A percentile compares a stretch with the other conserved stretches of the same genome.
Conservation (phyloP, 2,329 filamentous ascomycete genomes). For the Diaporthe australafricana region DNA sequence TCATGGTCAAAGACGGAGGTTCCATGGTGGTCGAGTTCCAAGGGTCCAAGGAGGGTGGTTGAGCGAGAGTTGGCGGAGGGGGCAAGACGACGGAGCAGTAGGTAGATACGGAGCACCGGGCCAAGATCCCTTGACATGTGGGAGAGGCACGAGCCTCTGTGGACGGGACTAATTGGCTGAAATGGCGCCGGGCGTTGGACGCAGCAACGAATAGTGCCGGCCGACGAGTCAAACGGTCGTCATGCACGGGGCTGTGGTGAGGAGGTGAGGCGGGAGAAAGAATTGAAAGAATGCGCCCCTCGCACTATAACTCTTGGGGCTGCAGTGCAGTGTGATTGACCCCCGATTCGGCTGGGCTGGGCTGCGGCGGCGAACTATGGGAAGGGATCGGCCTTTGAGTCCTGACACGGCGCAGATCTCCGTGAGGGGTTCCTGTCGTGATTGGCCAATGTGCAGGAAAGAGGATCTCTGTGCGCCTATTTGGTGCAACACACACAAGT, state of each 20-base stretch:
- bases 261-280: constrained; percentile 3
- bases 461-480: neutral
- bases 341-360: constrained; percentile 3
- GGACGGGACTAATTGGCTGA: constrained; percentile 10
- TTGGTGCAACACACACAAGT: constrained; percentile 2
- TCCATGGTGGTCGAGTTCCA: constrained; percentile 14
- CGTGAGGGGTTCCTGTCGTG: neutral
- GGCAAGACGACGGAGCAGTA: neutral
- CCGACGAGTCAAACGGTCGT: neutral
- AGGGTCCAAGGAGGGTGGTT: neutral
- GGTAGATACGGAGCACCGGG: neutral
- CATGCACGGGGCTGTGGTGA: neutral
- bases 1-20: constrained; percentile 28
- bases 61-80: neutral
- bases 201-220: neutral
- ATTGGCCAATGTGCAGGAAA: neutral
- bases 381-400: neutral
- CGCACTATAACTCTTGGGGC: constrained; percentile 16
- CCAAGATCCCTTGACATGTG: neutral
- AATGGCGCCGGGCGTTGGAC: neutral
- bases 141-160: neutral
- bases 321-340: constrained; percentile 7
- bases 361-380: neutral
- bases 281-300: constrained; percentile 4
- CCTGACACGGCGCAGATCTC: constrained; percentile 1